phyloP scores from a whole-genome alignment of 1,139 yeast genomes.

The Kodamaea alishanica region DNA sequence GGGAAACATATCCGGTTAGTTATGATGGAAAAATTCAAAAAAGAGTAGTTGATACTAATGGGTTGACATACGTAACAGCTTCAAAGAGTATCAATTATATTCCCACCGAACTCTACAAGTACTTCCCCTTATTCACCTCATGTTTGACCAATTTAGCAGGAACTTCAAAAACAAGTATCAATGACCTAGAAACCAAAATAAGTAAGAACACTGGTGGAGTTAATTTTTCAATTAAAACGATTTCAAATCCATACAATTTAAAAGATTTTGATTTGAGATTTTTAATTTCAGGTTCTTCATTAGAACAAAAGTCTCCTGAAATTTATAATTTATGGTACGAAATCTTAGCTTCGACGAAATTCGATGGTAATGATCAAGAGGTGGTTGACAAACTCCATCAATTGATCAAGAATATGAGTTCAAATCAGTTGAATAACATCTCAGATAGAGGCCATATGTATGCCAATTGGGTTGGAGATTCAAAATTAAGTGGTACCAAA shows the following conservation, averaged over 20 bases:
- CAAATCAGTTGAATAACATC: conserved; percentile 72
- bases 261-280: conserved; percentile 43
- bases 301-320: conserved; percentile 59
- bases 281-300: conserved; percentile 64
- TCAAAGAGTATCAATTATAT: conserved; percentile 51
- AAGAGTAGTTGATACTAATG: conserved; percentile 67
- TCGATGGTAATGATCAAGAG: conserved; percentile 36
- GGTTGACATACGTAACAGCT: conserved; percentile 67
- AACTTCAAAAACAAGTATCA: conserved; percentile 63
- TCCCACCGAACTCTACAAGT: conserved; percentile 62
- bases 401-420: conserved; percentile 68
- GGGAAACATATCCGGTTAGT: conserved; percentile 37
- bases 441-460: conserved; percentile 88
- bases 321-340: conserved; percentile 67
- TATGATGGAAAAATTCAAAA: conserved; percentile 37
- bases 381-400: conserved; percentile 71
- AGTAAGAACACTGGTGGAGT: conserved; percentile 85
- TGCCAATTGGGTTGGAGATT: conserved; percentile 67
- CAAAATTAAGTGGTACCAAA: conserved; percentile 60
- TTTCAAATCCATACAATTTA: conserved; percentile 53
- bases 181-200: conserved; percentile 80
- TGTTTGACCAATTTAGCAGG: conserved; percentile 83
- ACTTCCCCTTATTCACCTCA: conserved; percentile 71
- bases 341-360: conserved; percentile 65
- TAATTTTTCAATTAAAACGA: conserved; percentile 53